These are phyloP conservation scores for Phytophthora gonapodyides DNA, from an alignment of 352 stramenopile genomes.

Conservation along the genomic window DNA sequence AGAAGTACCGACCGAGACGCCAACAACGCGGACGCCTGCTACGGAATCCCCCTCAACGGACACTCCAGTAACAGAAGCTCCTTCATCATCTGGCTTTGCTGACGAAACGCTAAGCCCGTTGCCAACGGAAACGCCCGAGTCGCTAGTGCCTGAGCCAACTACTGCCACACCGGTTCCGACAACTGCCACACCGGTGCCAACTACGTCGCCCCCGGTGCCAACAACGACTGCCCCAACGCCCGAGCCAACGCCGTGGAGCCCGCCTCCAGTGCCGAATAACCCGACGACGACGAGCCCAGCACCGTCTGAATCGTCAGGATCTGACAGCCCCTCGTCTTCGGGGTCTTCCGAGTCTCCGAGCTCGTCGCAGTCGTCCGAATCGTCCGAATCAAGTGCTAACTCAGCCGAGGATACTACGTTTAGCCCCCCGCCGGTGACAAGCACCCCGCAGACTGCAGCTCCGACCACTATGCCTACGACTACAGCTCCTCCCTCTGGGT, in stretches of 20 bases:
- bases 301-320: conserved; percentile 18
- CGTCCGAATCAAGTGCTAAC: conserved; percentile 14
- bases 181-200: conserved; percentile 6
- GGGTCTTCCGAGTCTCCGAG: conserved; percentile 9
- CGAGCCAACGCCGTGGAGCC: conserved; percentile 23
- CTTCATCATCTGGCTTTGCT: conserved; percentile 21
- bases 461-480: conserved; percentile 21
- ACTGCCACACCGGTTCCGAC: conserved; percentile 5
- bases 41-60: background rate
- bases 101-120: background rate
- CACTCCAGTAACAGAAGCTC: conserved; percentile 6
- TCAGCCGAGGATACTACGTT: conserved; percentile 18
- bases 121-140: background rate
- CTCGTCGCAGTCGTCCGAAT: conserved; percentile 21
- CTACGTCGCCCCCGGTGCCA: conserved; percentile 5
- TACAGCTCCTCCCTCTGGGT: conserved; percentile 15
- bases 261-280: conserved; percentile 25
- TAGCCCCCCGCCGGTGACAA: conserved; percentile 36
- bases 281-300: conserved; percentile 18
- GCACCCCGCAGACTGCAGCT: conserved; percentile 21
- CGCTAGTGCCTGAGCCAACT: background rate
- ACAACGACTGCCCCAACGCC: conserved; percentile 14
- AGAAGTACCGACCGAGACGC: too few relatives aligned
- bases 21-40: background rate
- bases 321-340: conserved; percentile 18